phyloP scores from a whole-genome alignment of 2,329 filamentous ascomycete species.

The Aplosporella prunicola region DNA sequence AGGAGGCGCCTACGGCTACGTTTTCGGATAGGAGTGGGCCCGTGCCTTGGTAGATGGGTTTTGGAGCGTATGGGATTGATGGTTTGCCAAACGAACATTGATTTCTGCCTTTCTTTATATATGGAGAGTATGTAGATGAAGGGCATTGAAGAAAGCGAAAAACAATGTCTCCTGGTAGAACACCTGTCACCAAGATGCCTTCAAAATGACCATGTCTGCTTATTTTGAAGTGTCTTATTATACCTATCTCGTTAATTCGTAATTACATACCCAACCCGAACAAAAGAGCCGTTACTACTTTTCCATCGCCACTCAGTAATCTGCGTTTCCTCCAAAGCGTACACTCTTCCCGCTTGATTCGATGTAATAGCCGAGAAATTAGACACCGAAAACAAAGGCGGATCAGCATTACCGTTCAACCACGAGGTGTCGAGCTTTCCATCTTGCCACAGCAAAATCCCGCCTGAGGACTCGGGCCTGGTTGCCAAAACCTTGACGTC shows the following conservation, averaged over 20 bases:
- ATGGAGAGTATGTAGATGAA: too few relatives aligned
- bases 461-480: not conserved
- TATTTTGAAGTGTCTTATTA: too few relatives aligned
- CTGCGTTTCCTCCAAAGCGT: not conserved
- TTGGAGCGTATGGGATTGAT: too few relatives aligned
- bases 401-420: slow-evolving; percentile 3
- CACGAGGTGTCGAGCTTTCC: slow-evolving; percentile 1
- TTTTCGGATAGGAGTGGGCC: too few relatives aligned
- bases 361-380: slow-evolving; percentile 1
- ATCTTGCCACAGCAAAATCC: not conserved
- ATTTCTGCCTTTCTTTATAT: too few relatives aligned
- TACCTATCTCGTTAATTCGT: not conserved
- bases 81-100: too few relatives aligned
- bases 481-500: slow-evolving; percentile 1
- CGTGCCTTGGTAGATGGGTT: too few relatives aligned
- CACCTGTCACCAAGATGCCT: too few relatives aligned
- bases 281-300: slow-evolving; percentile 1
- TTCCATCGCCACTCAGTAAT: slow-evolving; percentile 2
- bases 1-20: too few relatives aligned
- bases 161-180: too few relatives aligned
- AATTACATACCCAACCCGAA: not conserved
- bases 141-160: too few relatives aligned
- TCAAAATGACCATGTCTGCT: too few relatives aligned
- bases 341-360: not conserved
- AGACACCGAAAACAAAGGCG: not conserved